Percentiles rank a stretch among this genome's conserved stretches.
Conservation (phyloP, 345 rosid species). For the Eucalyptus marginata region DNA sequence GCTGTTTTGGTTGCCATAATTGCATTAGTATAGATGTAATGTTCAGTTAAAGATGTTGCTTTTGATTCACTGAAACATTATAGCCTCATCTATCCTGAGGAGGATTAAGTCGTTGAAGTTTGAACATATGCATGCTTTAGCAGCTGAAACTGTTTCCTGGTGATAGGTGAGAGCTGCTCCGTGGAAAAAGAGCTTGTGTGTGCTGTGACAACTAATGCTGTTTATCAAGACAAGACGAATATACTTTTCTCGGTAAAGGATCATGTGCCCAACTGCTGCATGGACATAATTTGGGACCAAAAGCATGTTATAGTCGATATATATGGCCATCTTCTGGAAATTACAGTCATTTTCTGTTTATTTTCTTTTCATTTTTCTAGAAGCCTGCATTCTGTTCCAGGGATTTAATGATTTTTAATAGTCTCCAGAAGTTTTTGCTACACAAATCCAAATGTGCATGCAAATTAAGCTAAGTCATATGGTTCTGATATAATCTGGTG, state of each 20-base stretch:
- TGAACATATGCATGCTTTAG: background rate
- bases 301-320: background rate
- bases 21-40: background rate
- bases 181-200: slow-evolving; percentile 80
- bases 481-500: background rate
- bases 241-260: slow-evolving; percentile 82
- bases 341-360: background rate
- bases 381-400: background rate
- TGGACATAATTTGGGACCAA: background rate
- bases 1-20: background rate
- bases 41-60: background rate
- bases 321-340: background rate
- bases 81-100: background rate
- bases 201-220: slow-evolving; percentile 72
- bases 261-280: background rate
- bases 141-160: slow-evolving; percentile 1
- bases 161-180: slow-evolving; percentile 92
- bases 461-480: background rate
- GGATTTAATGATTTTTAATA: background rate
- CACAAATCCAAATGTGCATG: background rate
- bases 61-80: background rate
- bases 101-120: background rate
- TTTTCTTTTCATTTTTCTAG: background rate
- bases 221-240: slow-evolving; percentile 98
- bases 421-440: background rate